A percentile compares a stretch with the other conserved stretches of the same genome.
Evolutionary conservation across 495 filamentous ascomycete species (phyloP).

Genomic region (Talaromyces trachyspermus): DNA sequence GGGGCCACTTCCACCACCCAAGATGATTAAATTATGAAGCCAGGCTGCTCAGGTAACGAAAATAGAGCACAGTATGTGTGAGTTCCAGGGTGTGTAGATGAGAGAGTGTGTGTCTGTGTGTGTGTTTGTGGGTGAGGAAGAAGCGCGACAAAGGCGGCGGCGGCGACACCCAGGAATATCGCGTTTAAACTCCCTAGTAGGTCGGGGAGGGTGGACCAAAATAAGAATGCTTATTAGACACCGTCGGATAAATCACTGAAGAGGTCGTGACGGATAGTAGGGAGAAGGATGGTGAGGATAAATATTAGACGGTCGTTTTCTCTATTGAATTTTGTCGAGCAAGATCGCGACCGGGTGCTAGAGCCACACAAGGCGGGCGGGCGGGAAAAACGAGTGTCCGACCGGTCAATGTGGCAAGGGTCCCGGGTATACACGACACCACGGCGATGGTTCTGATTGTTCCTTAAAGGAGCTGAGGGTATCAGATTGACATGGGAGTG

Average conservation of each 20-base stretch:
- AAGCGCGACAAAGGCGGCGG: background rate
- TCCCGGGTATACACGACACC: too few relatives aligned
- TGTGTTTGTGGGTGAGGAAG: background rate
- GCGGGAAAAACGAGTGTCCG: background rate
- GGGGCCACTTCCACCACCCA: slow-evolving; percentile 3
- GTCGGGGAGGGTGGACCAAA: too few relatives aligned
- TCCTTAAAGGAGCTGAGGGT: too few relatives aligned
- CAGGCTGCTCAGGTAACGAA: background rate
- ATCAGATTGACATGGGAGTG: too few relatives aligned
- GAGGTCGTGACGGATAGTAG: too few relatives aligned
- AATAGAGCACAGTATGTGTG: background rate
- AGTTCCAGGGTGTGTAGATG: background rate
- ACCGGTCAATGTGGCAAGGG: background rate
- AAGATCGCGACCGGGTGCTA: background rate
- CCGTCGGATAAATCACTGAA: too few relatives aligned
- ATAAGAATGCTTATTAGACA: too few relatives aligned
- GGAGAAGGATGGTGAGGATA: too few relatives aligned
- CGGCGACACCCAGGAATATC: background rate
- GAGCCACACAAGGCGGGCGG: background rate
- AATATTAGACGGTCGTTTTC: too few relatives aligned
- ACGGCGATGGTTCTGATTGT: too few relatives aligned
- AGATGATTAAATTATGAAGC: background rate
- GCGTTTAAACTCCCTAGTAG: background rate
- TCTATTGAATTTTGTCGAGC: background rate
- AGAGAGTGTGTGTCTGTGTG: too few relatives aligned